Evolutionary conservation across 257 asterid genomes (phyloP).

Genomic region (Plectranthus barbatus): DNA sequence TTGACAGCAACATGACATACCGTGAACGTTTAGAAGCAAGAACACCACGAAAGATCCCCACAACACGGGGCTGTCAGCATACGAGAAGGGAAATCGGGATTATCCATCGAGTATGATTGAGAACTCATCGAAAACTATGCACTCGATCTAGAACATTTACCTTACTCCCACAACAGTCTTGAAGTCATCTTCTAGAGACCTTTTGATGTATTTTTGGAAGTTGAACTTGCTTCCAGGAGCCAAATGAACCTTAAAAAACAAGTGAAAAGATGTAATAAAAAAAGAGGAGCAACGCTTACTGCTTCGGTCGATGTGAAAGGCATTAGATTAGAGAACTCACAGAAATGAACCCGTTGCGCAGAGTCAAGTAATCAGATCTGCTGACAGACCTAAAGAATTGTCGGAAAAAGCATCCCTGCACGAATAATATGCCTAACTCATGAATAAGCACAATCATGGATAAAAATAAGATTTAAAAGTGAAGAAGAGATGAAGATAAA

Average conservation of each 20-base stretch:
- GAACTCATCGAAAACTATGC: too few species aligned
- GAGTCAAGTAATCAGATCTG: constrained; percentile 84
- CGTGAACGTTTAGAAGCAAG: constrained; percentile 80
- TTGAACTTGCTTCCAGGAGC: constrained; percentile 96
- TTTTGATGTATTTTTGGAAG: constrained; percentile 88
- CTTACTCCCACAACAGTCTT: constrained; percentile 94
- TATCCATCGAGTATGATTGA: background rate
- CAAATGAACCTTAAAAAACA: constrained; percentile 62
- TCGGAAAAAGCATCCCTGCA: constrained; percentile 88
- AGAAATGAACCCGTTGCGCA: constrained; percentile 84
- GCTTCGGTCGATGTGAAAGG: too few species aligned
- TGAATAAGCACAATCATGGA: background rate
- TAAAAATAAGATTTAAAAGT: background rate
- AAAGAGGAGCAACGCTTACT: background rate
- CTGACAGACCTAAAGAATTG: constrained; percentile 82
- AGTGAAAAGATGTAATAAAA: background rate
- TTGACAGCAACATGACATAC: constrained; percentile 27
- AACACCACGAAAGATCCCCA: constrained; percentile 85
- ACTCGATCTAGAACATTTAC: constrained; percentile 20
- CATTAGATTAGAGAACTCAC: constrained; percentile 37
- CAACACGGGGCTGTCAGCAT: constrained; percentile 67
- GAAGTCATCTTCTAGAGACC: constrained; percentile 92
- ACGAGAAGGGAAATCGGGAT: background rate
- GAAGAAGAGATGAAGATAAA: background rate
- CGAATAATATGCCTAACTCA: background rate